These are phyloP conservation scores for Schwanniomyces sp. DNA, from an alignment of 805 yeast species.

Conservation along the genomic window DNA sequence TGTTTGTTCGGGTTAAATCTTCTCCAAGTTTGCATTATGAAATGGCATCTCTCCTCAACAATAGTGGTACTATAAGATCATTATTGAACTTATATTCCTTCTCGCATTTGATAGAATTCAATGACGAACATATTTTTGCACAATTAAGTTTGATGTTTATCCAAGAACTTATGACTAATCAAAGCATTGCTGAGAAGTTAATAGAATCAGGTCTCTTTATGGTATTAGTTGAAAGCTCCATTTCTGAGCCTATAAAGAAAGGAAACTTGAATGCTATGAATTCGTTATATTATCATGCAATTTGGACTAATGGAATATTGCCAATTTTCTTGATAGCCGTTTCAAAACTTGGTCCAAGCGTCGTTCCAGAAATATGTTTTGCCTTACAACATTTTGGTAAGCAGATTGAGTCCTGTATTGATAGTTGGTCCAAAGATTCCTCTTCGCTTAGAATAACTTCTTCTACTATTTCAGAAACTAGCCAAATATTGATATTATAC, in stretches of 20 bases:
- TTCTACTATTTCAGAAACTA: conserved; percentile 39
- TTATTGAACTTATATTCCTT: conserved; percentile 66
- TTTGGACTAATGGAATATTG: conserved; percentile 87
- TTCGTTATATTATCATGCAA: conserved; percentile 59
- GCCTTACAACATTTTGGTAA: conserved; percentile 62
- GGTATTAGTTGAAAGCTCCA: conserved; percentile 70
- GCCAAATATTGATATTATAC: conserved; percentile 64
- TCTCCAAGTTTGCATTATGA: conserved; percentile 47
- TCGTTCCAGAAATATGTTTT: conserved; percentile 63
- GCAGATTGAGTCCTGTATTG: conserved; percentile 64
- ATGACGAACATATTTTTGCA: conserved; percentile 68
- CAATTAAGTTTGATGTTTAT: conserved; percentile 69
- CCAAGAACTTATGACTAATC: conserved; percentile 63
- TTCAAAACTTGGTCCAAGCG: conserved; percentile 60
- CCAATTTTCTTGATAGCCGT: conserved; percentile 63
- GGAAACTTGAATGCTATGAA: conserved; percentile 59
- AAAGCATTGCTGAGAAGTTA: conserved; percentile 64
- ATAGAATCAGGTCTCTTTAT: conserved; percentile 62
- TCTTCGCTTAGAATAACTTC: conserved; percentile 37
- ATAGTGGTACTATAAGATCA: conserved; percentile 60
- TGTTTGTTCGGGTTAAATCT: conserved; percentile 50
- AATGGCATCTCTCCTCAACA: conserved; percentile 52
- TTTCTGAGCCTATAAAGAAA: conserved; percentile 62
- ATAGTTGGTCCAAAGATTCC: conserved; percentile 67
- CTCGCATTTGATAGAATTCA: conserved; percentile 59